These are phyloP conservation scores for Pulveroboletus frians DNA, from an alignment of 768 basidiomycete genomes.

Conservation along the genomic window DNA sequence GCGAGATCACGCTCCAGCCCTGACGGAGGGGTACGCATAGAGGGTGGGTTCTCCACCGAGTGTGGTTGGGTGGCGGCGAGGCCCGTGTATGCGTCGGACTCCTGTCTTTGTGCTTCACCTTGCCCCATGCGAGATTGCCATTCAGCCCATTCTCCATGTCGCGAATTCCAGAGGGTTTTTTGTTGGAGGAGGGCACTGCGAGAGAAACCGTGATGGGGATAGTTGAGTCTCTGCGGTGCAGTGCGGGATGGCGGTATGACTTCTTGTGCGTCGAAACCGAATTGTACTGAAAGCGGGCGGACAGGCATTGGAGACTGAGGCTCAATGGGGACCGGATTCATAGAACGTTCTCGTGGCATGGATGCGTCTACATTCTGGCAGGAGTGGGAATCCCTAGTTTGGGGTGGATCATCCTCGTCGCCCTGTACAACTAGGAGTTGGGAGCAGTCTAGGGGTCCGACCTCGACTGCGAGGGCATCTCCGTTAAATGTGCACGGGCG, in stretches of 20 bases:
- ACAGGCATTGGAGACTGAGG: slow-evolving; percentile 21
- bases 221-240: slow-evolving; percentile 37
- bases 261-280: not conserved
- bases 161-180: slow-evolving; percentile 59
- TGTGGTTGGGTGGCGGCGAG: slow-evolving; percentile 9
- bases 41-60: slow-evolving; percentile 4
- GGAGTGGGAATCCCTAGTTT: slow-evolving; percentile 9
- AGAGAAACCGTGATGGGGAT: slow-evolving; percentile 58
- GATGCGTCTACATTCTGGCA: slow-evolving; percentile 11
- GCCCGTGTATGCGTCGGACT: slow-evolving; percentile 24
- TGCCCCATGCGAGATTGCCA: slow-evolving; percentile 23
- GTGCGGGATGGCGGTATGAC: slow-evolving; percentile 1
- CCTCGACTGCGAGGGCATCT: slow-evolving; percentile 2
- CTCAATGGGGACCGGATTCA: slow-evolving; percentile 17
- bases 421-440: not conserved
- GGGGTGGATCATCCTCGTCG: slow-evolving; percentile 2
- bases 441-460: not conserved
- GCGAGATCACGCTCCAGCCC: slow-evolving; percentile 29
- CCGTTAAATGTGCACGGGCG: slow-evolving; percentile 1
- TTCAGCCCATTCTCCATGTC: slow-evolving; percentile 48
- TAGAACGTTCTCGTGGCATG: slow-evolving; percentile 6
- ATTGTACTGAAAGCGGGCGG: slow-evolving; percentile 11
- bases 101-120: not conserved
- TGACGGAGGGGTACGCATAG: slow-evolving; percentile 21
- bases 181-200: slow-evolving; percentile 52